phyloP scores from a whole-genome alignment of 2,329 filamentous ascomycete species.

The Juglanconis juglandina region DNA sequence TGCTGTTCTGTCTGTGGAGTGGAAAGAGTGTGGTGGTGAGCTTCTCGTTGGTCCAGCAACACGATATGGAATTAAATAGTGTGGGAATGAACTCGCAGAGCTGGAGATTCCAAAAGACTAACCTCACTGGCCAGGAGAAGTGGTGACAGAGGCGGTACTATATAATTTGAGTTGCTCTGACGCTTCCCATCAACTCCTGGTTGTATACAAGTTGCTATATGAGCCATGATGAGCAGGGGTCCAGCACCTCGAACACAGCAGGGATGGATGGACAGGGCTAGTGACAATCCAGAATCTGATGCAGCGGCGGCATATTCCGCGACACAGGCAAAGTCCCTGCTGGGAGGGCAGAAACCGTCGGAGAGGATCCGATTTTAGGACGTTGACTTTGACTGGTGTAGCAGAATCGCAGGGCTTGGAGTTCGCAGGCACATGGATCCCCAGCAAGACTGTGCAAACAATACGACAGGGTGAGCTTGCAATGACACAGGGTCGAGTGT shows the following conservation, averaged over 20 bases:
- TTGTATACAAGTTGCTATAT: constrained; percentile 57
- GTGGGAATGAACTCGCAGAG: constrained; percentile 2
- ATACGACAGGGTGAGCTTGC: background rate
- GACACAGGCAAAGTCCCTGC: constrained; percentile 16
- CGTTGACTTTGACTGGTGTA: background rate
- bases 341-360: constrained; percentile 8
- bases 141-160: constrained; percentile 48
- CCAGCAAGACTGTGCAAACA: constrained; percentile 7
- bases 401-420: constrained; percentile 8
- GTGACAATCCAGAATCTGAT: constrained; percentile 16
- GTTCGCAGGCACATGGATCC: constrained; percentile 11
- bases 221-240: constrained; percentile 48
- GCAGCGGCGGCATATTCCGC: constrained; percentile 11
- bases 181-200: constrained; percentile 42
- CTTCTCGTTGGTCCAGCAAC: constrained; percentile 10
- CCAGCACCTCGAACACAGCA: constrained; percentile 2
- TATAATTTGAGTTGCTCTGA: constrained; percentile 41
- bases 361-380: constrained; percentile 13
- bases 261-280: constrained; percentile 8
- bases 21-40: background rate
- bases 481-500: background rate
- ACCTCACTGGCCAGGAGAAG: constrained; percentile 42
- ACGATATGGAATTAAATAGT: constrained; percentile 16
- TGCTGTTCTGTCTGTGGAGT: constrained; percentile 23
- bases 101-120: constrained; percentile 31